Conservation (phyloP, 1,284 basidiomycete species). For the Microbotryum violaceum region DNA sequence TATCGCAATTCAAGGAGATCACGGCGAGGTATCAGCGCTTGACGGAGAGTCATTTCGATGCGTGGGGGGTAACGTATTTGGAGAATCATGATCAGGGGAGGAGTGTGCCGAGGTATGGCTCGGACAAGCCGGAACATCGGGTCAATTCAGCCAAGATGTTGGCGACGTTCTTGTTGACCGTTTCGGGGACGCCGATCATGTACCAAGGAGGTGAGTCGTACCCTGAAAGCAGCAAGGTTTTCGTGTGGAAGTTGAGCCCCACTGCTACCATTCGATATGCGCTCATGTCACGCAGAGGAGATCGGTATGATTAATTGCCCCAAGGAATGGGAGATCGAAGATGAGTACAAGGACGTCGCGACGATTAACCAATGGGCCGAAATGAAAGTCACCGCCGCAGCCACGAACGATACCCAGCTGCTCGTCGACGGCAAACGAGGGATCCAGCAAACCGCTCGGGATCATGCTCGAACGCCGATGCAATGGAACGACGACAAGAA, state of each 20-base stretch:
- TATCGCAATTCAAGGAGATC: slow-evolving; percentile 53
- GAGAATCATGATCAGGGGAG: slow-evolving; percentile 60
- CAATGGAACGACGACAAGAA: slow-evolving; percentile 54
- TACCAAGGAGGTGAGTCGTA: slow-evolving; percentile 51
- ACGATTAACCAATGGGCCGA: slow-evolving; percentile 36
- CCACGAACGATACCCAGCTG: slow-evolving; percentile 50
- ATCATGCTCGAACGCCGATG: slow-evolving; percentile 62
- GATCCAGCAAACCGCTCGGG: slow-evolving; percentile 58
- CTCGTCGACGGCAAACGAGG: slow-evolving; percentile 49
- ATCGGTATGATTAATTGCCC: slow-evolving; percentile 64
- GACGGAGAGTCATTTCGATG: background rate
- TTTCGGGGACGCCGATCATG: slow-evolving; percentile 60
- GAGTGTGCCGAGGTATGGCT: slow-evolving; percentile 55
- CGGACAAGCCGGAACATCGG: slow-evolving; percentile 54
- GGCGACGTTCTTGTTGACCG: slow-evolving; percentile 54
- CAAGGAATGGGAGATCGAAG: slow-evolving; percentile 53
- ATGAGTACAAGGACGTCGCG: slow-evolving; percentile 51
- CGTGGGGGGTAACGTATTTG: slow-evolving; percentile 11
- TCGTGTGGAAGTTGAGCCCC: too few species aligned
- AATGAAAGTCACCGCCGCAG: slow-evolving; percentile 41
- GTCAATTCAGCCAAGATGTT: slow-evolving; percentile 56
- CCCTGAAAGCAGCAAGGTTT: too few species aligned
- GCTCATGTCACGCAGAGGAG: slow-evolving; percentile 44
- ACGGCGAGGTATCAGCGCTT: slow-evolving; percentile 39
- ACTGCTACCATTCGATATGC: background rate